These are phyloP conservation scores for Eimeria zaria DNA, from an alignment of 169 alveolate species.

Conservation along the genomic window DNA sequence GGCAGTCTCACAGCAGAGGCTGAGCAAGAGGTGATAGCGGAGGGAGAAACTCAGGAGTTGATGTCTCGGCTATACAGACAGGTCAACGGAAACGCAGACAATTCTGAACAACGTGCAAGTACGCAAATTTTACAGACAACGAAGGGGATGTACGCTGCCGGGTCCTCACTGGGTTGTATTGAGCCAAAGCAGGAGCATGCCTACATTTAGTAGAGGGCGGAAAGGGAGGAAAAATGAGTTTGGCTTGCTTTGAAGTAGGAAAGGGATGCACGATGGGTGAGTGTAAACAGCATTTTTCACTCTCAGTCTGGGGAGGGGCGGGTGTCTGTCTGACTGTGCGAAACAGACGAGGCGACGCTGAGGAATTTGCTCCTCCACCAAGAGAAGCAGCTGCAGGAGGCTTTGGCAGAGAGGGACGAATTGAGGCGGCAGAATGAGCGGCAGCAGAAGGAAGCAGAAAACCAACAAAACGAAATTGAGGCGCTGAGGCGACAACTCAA, in stretches of 20 bases:
- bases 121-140: not conserved
- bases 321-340: not conserved
- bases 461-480: conserved; percentile 36
- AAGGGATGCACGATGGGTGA: not conserved
- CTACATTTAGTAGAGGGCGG: not conserved
- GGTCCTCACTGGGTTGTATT: not conserved
- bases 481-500: not conserved
- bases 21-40: conserved; percentile 31
- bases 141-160: no score
- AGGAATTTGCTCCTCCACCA: conserved; percentile 70
- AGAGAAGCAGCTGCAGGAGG: conserved; percentile 75
- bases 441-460: conserved; percentile 35
- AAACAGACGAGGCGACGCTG: conserved; percentile 50
- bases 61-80: conserved; percentile 64
- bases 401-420: conserved; percentile 60
- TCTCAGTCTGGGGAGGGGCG: not conserved
- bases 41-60: conserved; percentile 33
- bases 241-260: not conserved
- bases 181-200: not conserved
- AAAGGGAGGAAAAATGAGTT: no score
- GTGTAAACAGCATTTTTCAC: not conserved
- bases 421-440: conserved; percentile 10
- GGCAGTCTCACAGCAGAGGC: conserved; percentile 43
- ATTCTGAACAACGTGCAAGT: conserved; percentile 55
- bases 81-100: not conserved